Evolutionary conservation across 768 basidiomycete genomes (phyloP).

Genomic region (Udeniomyces megalosporus): DNA sequence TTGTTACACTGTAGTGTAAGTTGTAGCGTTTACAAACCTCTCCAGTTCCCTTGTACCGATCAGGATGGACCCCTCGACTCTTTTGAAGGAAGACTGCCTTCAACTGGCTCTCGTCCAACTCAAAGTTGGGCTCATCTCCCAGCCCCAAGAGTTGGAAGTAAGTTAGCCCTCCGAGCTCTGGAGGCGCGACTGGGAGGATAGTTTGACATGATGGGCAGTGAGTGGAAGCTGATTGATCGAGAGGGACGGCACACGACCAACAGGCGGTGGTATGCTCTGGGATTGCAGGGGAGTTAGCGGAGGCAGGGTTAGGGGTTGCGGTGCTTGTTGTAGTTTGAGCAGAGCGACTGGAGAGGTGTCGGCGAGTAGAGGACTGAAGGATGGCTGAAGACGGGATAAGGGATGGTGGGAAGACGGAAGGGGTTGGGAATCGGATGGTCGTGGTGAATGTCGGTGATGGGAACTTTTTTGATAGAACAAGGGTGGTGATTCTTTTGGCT

Average conservation of each 20-base stretch:
- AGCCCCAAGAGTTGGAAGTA: slow-evolving; percentile 7
- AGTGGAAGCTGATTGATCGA: not conserved
- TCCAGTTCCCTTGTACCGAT: slow-evolving; percentile 58
- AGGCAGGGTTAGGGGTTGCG: not conserved
- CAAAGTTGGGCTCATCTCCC: slow-evolving; percentile 33
- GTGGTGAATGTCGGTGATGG: too few relatives aligned
- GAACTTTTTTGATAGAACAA: too few relatives aligned
- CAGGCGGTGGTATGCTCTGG: not conserved
- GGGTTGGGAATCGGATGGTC: too few relatives aligned
- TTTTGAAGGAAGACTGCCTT: slow-evolving; percentile 51
- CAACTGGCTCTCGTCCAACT: slow-evolving; percentile 44
- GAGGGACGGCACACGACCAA: not conserved
- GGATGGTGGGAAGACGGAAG: too few relatives aligned
- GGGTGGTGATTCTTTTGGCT: too few relatives aligned
- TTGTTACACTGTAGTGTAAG: too few relatives aligned
- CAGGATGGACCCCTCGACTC: slow-evolving; percentile 70
- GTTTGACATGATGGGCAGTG: not conserved
- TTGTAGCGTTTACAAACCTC: not conserved
- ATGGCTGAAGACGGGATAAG: too few relatives aligned
- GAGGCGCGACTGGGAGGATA: not conserved
- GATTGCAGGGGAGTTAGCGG: not conserved
- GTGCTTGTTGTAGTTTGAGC: too few relatives aligned
- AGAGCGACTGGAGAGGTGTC: too few relatives aligned
- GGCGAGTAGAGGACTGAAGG: too few relatives aligned
- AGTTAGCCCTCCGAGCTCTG: not conserved